Percentiles rank a stretch among this genome's conserved stretches.
Evolutionary conservation across 495 filamentous ascomycete species (phyloP).

Genomic region (Aspergillus sclerotioniger): DNA sequence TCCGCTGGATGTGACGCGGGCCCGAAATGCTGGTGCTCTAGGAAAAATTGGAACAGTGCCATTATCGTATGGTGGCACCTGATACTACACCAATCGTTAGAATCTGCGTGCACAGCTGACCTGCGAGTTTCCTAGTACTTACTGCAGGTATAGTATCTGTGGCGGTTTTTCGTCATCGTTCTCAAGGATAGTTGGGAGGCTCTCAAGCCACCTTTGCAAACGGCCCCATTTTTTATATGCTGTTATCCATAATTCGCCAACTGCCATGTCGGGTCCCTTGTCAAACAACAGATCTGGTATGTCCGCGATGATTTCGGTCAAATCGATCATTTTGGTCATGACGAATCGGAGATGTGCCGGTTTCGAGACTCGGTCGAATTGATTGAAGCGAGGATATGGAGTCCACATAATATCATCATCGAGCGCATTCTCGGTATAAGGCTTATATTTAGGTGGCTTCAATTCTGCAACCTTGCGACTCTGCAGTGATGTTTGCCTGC

Average conservation of each 20-base stretch:
- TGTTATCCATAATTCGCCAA: conserved; percentile 22
- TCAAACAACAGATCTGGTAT: conserved; percentile 31
- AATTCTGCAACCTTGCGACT: conserved; percentile 24
- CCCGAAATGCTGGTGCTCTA: conserved; percentile 19
- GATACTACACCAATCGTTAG: conserved; percentile 22
- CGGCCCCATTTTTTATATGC: conserved; percentile 23
- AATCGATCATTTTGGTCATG: conserved; percentile 21
- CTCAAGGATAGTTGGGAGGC: conserved; percentile 23
- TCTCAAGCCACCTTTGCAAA: conserved; percentile 27
- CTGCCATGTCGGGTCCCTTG: conserved; percentile 16
- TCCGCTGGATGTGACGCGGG: conserved; percentile 4
- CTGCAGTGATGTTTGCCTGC: conserved; percentile 36
- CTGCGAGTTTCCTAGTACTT: conserved; percentile 15
- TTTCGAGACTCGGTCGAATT: conserved; percentile 27
- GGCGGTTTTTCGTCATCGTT: conserved; percentile 28
- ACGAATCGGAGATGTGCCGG: conserved; percentile 33
- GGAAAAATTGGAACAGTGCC: conserved; percentile 23
- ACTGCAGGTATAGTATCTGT: conserved; percentile 40
- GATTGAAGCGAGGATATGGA: conserved; percentile 41
- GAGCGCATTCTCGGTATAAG: conserved; percentile 18
- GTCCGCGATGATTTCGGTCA: conserved; percentile 28
- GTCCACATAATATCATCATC: conserved; percentile 31
- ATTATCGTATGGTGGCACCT: conserved; percentile 30
- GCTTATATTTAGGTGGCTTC: conserved; percentile 18
- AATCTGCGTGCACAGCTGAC: conserved; percentile 9